These are phyloP conservation scores for Berkeleyomyces rouxiae DNA, from an alignment of 2,329 filamentous ascomycete species.

Conservation along the genomic window DNA sequence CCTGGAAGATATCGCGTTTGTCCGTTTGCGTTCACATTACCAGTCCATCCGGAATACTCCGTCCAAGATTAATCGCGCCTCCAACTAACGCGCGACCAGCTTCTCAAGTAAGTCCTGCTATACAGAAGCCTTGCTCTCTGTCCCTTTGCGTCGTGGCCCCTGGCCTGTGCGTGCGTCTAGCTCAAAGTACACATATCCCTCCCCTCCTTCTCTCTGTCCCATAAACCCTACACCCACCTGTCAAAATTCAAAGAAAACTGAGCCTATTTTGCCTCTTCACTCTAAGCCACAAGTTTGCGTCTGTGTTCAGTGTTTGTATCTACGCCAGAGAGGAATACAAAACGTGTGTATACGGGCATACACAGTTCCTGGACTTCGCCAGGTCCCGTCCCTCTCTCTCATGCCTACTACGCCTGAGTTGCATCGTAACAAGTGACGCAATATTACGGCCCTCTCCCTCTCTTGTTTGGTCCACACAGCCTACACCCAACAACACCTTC, in stretches of 20 bases:
- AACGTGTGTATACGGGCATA: neutral
- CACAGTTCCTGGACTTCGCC: neutral
- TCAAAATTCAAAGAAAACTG: neutral
- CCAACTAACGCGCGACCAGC: neutral
- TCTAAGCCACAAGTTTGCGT: neutral
- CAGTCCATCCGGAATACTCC: neutral
- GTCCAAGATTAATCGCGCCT: neutral
- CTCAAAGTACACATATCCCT: neutral
- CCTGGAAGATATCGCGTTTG: neutral
- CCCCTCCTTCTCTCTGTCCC: neutral
- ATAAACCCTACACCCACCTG: neutral
- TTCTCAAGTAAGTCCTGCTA: neutral
- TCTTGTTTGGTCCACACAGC: neutral
- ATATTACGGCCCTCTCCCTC: neutral
- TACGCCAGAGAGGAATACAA: neutral
- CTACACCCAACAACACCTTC: neutral
- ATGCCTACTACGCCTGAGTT: neutral
- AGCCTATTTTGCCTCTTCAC: neutral
- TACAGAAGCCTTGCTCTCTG: neutral
- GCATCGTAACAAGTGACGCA: conserved; percentile 2
- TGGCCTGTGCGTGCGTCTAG: neutral
- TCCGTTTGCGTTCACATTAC: too few species aligned
- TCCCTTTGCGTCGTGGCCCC: neutral
- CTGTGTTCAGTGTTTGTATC: neutral
- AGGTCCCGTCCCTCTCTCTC: neutral